Evolutionary conservation across 2,329 filamentous ascomycete species (phyloP), one percentile per base, ranked within the genome.

Genomic region (Fusarium zealandicum): DNA sequence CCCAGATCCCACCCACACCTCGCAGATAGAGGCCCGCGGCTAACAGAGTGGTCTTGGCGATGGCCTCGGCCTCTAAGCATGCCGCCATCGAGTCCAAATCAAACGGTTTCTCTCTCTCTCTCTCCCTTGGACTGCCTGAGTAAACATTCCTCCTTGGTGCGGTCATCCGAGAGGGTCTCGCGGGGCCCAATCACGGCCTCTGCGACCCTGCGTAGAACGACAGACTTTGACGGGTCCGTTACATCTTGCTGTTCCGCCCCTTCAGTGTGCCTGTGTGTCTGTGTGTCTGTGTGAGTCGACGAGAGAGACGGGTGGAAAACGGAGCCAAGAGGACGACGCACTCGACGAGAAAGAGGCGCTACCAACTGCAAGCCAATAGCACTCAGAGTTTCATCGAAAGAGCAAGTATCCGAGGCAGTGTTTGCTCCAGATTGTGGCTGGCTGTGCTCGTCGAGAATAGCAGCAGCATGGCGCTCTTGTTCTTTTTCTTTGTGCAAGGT

Each of bases 341-440:
- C n/a, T n/a, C n/a, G n/a, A n/a, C n/a, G n/a, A n/a, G n/a, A n/a
- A n/a, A n/a, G n/a, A n/a, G n/a, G n/a, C n/a, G n/a, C n/a, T n/a
- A n/a, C n/a, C n/a, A n/a, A n/a, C n/a, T n/a, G n/a, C n/a, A n/a
- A n/a, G n/a, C n/a, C n/a, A n/a, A n/a, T n/a, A n/a, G n/a, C n/a
- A n/a, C n/a, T n/a, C n/a, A n/a, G n/a, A n/a, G n/a, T n/a, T n/a
- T n/a, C n/a, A n/a, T n/a, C n/a, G n/a, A n/a, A n/a, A n/a, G n/a
- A n/a, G n/a, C n/a, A n/a, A n/a, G 35, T 31, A 33, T 33, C 54
- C 41, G 31, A 35, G 43, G 45, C 36, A 32, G 31, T 36, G 44
- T 35, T 45, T 61, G 41, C 25, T 52, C 38, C 53, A 30, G 45
- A 61, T 27, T 44, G 57, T 61, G 58, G 58, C 58, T 61, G 48